Evolutionary conservation across 345 rosid genomes (phyloP).

Genomic region (Salix suchowensis): DNA sequence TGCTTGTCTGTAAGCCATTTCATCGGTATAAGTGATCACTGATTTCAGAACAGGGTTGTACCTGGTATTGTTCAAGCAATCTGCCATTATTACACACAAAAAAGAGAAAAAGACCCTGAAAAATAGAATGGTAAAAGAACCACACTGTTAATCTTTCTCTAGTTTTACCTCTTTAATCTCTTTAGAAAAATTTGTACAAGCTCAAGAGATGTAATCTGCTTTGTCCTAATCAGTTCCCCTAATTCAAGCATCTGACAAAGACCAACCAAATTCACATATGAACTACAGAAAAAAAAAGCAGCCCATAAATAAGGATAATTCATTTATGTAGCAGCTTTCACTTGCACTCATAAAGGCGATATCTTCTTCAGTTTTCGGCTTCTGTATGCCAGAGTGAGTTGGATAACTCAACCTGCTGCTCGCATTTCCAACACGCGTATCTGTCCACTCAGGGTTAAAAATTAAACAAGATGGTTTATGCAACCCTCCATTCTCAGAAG

Average conservation of each 20-base stretch:
- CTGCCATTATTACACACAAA: background rate
- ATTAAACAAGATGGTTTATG: constrained; percentile 58
- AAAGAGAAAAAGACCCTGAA: background rate
- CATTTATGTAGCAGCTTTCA: background rate
- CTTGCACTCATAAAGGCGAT: constrained; percentile 79
- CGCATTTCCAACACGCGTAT: constrained; percentile 10
- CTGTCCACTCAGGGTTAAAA: constrained; percentile 62
- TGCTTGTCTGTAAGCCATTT: constrained; percentile 76
- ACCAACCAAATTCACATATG: background rate
- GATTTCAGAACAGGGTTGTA: constrained; percentile 68
- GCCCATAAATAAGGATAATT: background rate
- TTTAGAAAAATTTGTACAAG: constrained; percentile 54
- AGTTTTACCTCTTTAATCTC: constrained; percentile 58
- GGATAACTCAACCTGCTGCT: constrained; percentile 43
- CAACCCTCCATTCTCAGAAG: constrained; percentile 66
- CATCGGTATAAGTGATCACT: constrained; percentile 71
- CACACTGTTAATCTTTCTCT: background rate
- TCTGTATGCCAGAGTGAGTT: constrained; percentile 23
- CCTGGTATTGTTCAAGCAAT: constrained; percentile 33
- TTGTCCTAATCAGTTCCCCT: constrained; percentile 67
- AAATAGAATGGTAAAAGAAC: background rate
- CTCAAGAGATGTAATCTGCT: constrained; percentile 63
- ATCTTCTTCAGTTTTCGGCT: constrained; percentile 57
- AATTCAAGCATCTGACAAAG: constrained; percentile 67
- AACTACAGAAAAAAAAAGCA: background rate